Percentiles rank a stretch among this genome's conserved stretches.
Evolutionary conservation across 73 alveolate species (phyloP).

Genomic region (Paramecium biaurelia): DNA sequence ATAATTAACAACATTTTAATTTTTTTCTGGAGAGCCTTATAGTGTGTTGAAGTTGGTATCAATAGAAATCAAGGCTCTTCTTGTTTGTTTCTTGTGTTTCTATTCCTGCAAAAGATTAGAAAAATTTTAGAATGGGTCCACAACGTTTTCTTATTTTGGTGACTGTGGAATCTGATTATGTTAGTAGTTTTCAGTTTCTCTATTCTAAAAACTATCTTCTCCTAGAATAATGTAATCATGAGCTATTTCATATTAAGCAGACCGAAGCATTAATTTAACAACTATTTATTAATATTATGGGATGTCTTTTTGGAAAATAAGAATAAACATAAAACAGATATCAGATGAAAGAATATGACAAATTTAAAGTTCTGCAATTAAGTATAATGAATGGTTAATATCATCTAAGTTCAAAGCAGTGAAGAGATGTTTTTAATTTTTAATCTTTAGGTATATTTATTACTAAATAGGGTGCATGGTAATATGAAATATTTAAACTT

Average conservation of each 20-base stretch:
- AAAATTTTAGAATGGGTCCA: not conserved
- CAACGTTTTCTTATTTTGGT: not conserved
- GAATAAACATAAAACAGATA: constrained; percentile 2
- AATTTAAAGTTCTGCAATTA: not conserved
- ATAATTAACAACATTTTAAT: not conserved
- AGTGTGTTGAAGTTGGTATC: not conserved
- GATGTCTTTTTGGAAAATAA: constrained; percentile 35
- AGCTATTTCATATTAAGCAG: constrained; percentile 23
- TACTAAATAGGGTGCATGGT: constrained; percentile 30
- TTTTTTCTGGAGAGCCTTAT: not conserved
- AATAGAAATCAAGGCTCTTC: not conserved
- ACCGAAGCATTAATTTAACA: constrained; percentile 35
- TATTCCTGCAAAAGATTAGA: not conserved
- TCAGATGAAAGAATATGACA: constrained; percentile 22
- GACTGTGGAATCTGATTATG: not conserved
- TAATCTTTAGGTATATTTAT: not conserved
- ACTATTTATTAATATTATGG: constrained; percentile 41
- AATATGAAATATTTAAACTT: not conserved
- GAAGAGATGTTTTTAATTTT: not conserved
- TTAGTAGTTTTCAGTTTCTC: not conserved
- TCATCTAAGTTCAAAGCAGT: constrained; percentile 2
- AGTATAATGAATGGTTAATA: not conserved
- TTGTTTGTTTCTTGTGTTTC: not conserved
- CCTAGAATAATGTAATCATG: constrained; percentile 11
- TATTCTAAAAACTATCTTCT: not conserved